These are phyloP conservation scores for Fusarium oxysporum DNA, from an alignment of 2,329 filamentous ascomycete species.

Conservation along the genomic window DNA sequence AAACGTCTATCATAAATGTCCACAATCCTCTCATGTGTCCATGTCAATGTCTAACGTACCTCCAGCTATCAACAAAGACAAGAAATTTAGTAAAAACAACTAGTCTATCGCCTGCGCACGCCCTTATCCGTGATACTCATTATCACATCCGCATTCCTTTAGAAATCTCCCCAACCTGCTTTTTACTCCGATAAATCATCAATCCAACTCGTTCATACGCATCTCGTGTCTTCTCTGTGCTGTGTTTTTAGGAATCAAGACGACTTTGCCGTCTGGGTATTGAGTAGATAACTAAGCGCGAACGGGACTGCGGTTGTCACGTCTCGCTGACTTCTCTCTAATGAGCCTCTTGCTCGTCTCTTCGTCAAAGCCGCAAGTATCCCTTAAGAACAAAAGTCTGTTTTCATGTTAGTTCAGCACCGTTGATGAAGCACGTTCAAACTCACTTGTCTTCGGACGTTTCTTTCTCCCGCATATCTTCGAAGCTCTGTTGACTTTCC, in stretches of 20 bases:
- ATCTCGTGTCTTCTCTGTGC: not conserved
- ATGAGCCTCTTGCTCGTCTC: constrained; percentile 62
- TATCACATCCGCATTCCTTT: constrained; percentile 19
- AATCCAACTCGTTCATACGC: constrained; percentile 30
- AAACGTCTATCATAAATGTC: constrained; percentile 42
- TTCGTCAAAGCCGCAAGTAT: constrained; percentile 65
- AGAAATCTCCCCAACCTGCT: constrained; percentile 17
- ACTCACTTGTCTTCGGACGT: constrained; percentile 82
- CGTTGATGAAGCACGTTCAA: not conserved
- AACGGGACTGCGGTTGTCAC: constrained; percentile 44
- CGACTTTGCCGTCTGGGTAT: not conserved
- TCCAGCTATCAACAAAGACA: constrained; percentile 28
- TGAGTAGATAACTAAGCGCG: constrained; percentile 27
- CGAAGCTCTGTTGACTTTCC: constrained; percentile 79
- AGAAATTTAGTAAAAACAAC: constrained; percentile 14
- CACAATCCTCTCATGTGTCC: constrained; percentile 30
- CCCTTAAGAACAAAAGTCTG: constrained; percentile 64
- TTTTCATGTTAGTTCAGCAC: constrained; percentile 37
- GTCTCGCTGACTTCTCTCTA: constrained; percentile 53
- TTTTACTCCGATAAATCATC: constrained; percentile 34
- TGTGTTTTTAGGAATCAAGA: not conserved
- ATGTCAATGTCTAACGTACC: constrained; percentile 39
- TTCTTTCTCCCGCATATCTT: constrained; percentile 75
- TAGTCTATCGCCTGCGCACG: constrained; percentile 31
- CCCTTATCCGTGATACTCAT: constrained; percentile 14